Evolutionary conservation across 768 basidiomycete species (phyloP), one percentile per base, ranked within the genome.

Genomic region (Suillus discolor): DNA sequence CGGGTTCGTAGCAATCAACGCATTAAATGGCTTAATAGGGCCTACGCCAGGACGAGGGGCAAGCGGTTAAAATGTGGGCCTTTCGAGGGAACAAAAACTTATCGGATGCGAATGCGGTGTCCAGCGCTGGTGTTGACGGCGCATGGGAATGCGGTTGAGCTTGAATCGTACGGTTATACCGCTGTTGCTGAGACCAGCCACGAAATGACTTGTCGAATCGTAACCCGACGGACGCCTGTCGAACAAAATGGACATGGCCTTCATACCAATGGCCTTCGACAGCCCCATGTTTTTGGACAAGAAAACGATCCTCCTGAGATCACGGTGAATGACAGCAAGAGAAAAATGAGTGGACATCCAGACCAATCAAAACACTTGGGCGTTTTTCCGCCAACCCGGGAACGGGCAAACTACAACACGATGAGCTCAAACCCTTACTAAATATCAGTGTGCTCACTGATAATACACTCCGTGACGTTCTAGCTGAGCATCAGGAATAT

Each of bases 301-400:
- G 67, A 38, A 79, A 75, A 0, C 61, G 65, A 64, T 79, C 78
- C 9, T n/a, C 78, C 78, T 75, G 62, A 45, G 23, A 63, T 13
- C 23, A 42, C 6, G 9, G 12, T 39, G 31, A 42, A 44, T 65
- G 9, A 65, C 9, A 25, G 31, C 20, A 23, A 28, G 39, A 59
- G 69, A 68, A 16, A 64, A 57, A 62, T 66, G 72, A 66, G 65
- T 77, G 77, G 61, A 82, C 80, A 65, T 71, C 81, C 72, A 83
- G 79, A 61, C 87, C 87, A 20, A 86, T 79, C 20, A 87, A 78
- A 18, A 89, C 85, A 25, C 84, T 85, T 0, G 87, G 87, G 4
- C 87, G 79, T 59, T 84, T 83, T 73, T 88, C 86, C 2, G 83
- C 85, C 1, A 88, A 76, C 6, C 87, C 87, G 41, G 84, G 79